A percentile compares a stretch with the other conserved stretches of the same genome.
These are phyloP conservation scores for Hordeum marinum DNA, from an alignment of 176 grass and related monocot genomes.

Conservation along the genomic window DNA sequence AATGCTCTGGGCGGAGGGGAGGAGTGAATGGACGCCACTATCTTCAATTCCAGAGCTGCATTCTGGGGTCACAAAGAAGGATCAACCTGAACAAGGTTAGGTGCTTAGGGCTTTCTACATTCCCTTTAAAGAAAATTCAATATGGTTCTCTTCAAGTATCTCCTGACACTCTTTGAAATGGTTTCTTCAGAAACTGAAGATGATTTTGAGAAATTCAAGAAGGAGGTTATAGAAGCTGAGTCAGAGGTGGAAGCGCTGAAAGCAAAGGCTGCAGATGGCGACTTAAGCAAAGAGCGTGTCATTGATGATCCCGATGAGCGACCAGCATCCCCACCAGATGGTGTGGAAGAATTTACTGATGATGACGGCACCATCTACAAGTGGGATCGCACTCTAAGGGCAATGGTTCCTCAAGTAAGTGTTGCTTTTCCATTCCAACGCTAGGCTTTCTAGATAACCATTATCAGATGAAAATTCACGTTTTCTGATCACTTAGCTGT, in stretches of 20 bases:
- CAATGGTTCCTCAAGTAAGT: slow-evolving; percentile 98
- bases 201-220: slow-evolving; percentile 78
- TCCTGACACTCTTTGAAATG: slow-evolving; percentile 11
- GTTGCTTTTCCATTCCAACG: background rate
- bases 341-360: slow-evolving; percentile 93
- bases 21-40: slow-evolving; percentile 64
- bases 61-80: slow-evolving; percentile 19
- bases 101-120: slow-evolving; percentile 29
- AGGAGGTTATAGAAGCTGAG: slow-evolving; percentile 68
- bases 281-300: slow-evolving; percentile 3
- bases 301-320: slow-evolving; percentile 43
- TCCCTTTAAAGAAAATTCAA: background rate
- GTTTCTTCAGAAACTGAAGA: slow-evolving; percentile 42
- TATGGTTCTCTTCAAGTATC: background rate
- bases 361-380: slow-evolving; percentile 93
- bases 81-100: slow-evolving; percentile 43
- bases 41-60: slow-evolving; percentile 61
- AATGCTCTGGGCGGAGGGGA: slow-evolving; percentile 82
- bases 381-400: slow-evolving; percentile 74
- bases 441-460: background rate
- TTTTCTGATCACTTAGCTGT: background rate
- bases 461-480: background rate
- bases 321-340: slow-evolving; percentile 76
- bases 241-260: slow-evolving; percentile 37
- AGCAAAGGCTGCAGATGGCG: slow-evolving; percentile 27